These are phyloP conservation scores for Colletotrichum zoysiae DNA, from an alignment of 2,329 filamentous ascomycete genomes.

Conservation along the genomic window DNA sequence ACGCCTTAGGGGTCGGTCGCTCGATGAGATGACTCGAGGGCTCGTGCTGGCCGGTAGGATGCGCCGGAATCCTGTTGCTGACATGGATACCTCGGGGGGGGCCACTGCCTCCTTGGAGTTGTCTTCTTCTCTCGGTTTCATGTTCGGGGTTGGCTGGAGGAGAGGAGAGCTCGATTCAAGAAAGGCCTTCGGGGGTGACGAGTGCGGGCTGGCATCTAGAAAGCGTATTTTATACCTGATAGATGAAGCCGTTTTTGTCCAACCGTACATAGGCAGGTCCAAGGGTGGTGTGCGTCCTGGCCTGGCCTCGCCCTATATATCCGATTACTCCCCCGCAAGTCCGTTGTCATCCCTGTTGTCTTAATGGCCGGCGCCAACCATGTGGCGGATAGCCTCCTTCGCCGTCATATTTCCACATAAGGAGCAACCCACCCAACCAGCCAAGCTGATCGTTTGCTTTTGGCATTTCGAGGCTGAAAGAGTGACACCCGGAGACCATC, in stretches of 20 bases:
- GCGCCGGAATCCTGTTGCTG: slow-evolving; percentile 2
- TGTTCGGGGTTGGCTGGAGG: not conserved
- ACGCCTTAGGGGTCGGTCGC: slow-evolving; percentile 4
- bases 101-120: not conserved
- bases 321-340: slow-evolving; percentile 1
- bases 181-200: not conserved
- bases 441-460: too few relatives aligned
- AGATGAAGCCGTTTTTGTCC: not conserved
- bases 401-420: not conserved
- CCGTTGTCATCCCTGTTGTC: slow-evolving; percentile 10
- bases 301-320: not conserved
- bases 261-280: not conserved
- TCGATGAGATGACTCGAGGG: not conserved
- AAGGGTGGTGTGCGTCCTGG: slow-evolving; percentile 1
- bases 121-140: not conserved
- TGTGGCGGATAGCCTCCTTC: not conserved
- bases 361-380: not conserved
- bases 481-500: not conserved
- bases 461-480: not conserved
- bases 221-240: not conserved
- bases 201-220: not conserved
- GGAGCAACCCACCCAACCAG: not conserved
- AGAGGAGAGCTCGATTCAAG: not conserved
- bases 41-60: slow-evolving; percentile 10
- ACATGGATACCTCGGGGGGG: not conserved